Percentiles rank a stretch among this genome's conserved stretches.
phyloP scores from a whole-genome alignment of 2,329 filamentous ascomycete genomes.

The Apiospora malaysiana region DNA sequence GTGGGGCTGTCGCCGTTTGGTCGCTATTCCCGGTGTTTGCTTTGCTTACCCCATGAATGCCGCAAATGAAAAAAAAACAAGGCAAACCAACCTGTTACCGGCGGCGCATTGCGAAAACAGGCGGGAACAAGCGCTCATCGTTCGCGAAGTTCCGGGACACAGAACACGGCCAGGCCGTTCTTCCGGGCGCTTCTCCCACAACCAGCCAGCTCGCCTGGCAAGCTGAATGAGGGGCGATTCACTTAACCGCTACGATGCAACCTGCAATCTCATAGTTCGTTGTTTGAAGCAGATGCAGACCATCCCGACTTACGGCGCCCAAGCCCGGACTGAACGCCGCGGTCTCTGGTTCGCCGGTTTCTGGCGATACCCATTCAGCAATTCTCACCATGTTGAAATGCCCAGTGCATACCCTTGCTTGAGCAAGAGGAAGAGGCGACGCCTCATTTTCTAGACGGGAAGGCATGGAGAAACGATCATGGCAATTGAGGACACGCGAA shows the following conservation, averaged over 20 bases:
- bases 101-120: conserved; percentile 8
- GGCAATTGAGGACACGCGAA: not conserved
- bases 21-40: not conserved
- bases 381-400: not conserved
- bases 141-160: conserved; percentile 1
- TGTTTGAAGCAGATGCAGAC: not conserved
- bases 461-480: not conserved
- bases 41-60: conserved; percentile 1
- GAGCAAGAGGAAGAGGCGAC: not conserved
- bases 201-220: not conserved
- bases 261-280: not conserved
- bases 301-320: not conserved
- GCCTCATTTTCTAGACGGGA: not conserved
- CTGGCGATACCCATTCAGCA: not conserved
- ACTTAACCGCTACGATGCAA: not conserved
- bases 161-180: not conserved
- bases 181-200: not conserved
- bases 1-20: not conserved
- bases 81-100: not conserved
- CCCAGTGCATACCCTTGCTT: not conserved
- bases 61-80: not conserved
- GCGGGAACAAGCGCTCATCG: conserved; percentile 4
- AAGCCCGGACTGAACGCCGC: not conserved
- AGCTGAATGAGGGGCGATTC: not conserved
- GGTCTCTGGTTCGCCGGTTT: not conserved